Evolutionary conservation across 2,329 filamentous ascomycete species (phyloP).

Genomic region (Pyricularia pennisetigena): DNA sequence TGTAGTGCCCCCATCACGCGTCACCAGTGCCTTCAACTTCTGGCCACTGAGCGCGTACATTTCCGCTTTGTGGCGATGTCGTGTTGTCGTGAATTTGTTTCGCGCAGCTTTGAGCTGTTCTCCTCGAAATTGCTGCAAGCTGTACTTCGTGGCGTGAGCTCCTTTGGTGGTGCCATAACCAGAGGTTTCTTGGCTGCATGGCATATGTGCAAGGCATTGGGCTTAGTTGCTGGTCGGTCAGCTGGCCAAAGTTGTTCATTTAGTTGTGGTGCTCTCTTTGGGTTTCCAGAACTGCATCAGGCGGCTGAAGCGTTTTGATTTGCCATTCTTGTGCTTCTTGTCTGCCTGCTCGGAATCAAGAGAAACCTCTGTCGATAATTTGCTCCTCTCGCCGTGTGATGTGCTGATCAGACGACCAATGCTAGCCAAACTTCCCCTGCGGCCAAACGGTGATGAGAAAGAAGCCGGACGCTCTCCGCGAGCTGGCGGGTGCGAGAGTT

Average conservation of each 20-base stretch:
- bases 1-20: not conserved
- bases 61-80: not conserved
- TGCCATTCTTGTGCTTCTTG: constrained; percentile 49
- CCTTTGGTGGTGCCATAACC: not conserved
- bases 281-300: constrained; percentile 74
- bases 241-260: not conserved
- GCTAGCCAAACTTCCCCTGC: constrained; percentile 66
- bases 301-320: constrained; percentile 59
- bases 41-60: not conserved
- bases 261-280: constrained; percentile 25
- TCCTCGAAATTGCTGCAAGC: not conserved
- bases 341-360: constrained; percentile 46
- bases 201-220: not conserved
- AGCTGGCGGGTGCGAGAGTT: constrained; percentile 36
- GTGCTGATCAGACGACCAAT: constrained; percentile 68
- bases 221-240: not conserved
- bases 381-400: constrained; percentile 65
- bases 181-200: not conserved
- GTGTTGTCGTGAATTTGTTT: not conserved
- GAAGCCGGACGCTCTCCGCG: constrained; percentile 52
- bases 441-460: constrained; percentile 49
- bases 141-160: not conserved
- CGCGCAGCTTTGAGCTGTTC: not conserved
- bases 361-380: constrained; percentile 59
- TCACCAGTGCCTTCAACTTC: not conserved